Conservation (phyloP, 2,329 filamentous ascomycete genomes). For the Colletotrichum kahawae region DNA sequence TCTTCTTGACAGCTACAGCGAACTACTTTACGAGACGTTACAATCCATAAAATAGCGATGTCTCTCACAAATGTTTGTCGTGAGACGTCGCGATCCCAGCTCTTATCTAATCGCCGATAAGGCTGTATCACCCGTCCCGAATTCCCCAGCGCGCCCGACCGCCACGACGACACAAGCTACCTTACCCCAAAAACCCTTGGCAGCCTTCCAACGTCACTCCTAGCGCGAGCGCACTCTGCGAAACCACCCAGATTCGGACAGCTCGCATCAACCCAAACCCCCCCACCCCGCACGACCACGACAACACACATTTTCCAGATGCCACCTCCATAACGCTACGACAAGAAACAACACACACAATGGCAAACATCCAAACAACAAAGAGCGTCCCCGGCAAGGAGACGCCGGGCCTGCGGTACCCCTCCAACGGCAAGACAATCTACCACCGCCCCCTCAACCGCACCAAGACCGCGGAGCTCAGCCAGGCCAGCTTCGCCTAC, state of each 20-base stretch:
- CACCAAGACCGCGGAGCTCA: conserved; percentile 85
- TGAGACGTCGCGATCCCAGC: background rate
- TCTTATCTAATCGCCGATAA: conserved; percentile 23
- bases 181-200: background rate
- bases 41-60: background rate
- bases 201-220: conserved; percentile 5
- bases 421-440: conserved; percentile 94
- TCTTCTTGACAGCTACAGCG: background rate
- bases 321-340: background rate
- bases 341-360: conserved; percentile 28
- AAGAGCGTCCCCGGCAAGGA: conserved; percentile 50
- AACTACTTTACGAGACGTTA: rapidly evolving
- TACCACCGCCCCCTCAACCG: conserved; percentile 96
- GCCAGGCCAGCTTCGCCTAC: conserved; percentile 93
- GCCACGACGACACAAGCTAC: background rate
- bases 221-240: background rate
- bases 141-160: background rate
- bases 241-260: background rate
- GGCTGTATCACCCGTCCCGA: background rate
- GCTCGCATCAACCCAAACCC: background rate
- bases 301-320: background rate
- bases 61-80: background rate
- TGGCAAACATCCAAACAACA: conserved; percentile 57
- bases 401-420: conserved; percentile 77
- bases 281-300: too few species aligned